phyloP scores from a whole-genome alignment of 75 land plant genomes.

The Cupressus sempervirens region DNA sequence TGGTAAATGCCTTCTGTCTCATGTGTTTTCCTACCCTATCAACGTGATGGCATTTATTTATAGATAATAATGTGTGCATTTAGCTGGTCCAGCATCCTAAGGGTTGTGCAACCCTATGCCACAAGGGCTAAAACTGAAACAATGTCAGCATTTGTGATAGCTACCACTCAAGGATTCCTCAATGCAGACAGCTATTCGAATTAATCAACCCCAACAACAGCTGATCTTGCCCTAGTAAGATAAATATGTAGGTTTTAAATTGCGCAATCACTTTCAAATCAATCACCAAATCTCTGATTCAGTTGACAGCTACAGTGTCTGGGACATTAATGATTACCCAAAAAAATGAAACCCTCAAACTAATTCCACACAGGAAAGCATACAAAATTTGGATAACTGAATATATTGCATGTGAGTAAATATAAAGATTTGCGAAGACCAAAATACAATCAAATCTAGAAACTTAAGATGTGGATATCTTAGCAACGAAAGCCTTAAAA shows the following conservation, averaged over 20 bases:
- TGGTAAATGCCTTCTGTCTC: no score
- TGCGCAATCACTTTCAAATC: neutral
- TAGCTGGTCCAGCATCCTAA: no score
- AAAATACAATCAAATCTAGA: neutral
- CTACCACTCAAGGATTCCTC: slow-evolving; percentile 6
- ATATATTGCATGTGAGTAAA: neutral
- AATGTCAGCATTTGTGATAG: no score
- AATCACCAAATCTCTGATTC: neutral
- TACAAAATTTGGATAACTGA: neutral
- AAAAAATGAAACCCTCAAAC: neutral
- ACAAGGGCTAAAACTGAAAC: no score
- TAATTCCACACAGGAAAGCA: neutral
- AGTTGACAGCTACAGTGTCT: neutral
- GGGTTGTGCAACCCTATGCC: no score
- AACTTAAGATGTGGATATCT: neutral
- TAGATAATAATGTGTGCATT: no score
- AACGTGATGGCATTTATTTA: no score
- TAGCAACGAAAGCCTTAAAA: neutral
- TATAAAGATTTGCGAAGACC: neutral
- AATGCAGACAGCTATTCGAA: neutral
- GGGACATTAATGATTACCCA: neutral
- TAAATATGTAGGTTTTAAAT: neutral
- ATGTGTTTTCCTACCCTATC: no score
- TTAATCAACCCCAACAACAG: neutral
- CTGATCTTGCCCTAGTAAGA: neutral